Conservation (phyloP, 306 rosid genomes). For the Astragalus glycyphyllos region DNA sequence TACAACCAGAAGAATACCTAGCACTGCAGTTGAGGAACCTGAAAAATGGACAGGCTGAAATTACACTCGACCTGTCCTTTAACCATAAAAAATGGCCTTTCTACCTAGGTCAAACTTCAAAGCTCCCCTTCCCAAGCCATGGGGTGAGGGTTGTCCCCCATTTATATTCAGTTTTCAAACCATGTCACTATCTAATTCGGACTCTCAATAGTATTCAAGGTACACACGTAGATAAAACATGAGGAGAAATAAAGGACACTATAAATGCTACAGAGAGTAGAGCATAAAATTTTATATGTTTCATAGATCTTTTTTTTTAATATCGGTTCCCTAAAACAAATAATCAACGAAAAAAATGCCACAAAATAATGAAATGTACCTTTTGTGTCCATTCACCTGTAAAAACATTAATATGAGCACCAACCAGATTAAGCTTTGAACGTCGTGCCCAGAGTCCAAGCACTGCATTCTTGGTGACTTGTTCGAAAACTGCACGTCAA, state of each 20-base stretch:
- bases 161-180: too few species aligned
- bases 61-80: too few species aligned
- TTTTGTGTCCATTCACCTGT: conserved; percentile 99
- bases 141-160: too few species aligned
- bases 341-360: conserved; percentile 10
- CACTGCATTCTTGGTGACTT: conserved; percentile 96
- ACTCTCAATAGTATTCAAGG: neutral
- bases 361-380: conserved; percentile 58
- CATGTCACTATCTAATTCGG: too few species aligned
- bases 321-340: neutral
- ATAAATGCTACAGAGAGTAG: conserved; percentile 35
- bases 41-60: too few species aligned
- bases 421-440: conserved; percentile 92
- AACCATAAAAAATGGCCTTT: too few species aligned
- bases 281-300: conserved; percentile 19
- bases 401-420: conserved; percentile 98
- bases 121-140: too few species aligned
- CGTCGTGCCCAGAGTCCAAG: conserved; percentile 97
- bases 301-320: conserved; percentile 10
- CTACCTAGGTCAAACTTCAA: too few species aligned
- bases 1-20: too few species aligned
- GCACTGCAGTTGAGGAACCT: too few species aligned
- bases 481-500: conserved; percentile 85
- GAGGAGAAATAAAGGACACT: conserved; percentile 30
- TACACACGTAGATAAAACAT: conserved; percentile 18